Percentiles rank a stretch among this genome's conserved stretches.
These are phyloP conservation scores for Singerocomus inundabilis DNA, from an alignment of 1,284 basidiomycete species.

Conservation along the genomic window DNA sequence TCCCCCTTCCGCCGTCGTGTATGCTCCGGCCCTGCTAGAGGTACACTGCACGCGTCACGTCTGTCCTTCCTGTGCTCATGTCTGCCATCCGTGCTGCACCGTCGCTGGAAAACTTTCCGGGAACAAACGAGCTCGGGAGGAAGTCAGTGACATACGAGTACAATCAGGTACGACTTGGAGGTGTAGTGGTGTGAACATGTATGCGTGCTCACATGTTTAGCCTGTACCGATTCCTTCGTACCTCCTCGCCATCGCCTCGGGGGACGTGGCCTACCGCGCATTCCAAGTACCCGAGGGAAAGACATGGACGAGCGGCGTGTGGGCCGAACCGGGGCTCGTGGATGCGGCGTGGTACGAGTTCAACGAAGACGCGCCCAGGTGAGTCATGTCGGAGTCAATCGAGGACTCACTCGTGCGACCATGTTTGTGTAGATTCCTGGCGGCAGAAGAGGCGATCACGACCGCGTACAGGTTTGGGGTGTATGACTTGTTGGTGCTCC, in stretches of 20 bases:
- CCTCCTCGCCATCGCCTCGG: conserved; percentile 83
- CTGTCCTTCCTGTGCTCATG: conserved; percentile 81
- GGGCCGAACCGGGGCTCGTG: conserved; percentile 85
- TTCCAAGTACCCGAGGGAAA: conserved; percentile 63
- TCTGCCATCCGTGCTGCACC: conserved; percentile 82
- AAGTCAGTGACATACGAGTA: conserved; percentile 58
- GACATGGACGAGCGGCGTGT: conserved; percentile 79
- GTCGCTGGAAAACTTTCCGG: conserved; percentile 59
- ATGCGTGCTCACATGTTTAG: conserved; percentile 24
- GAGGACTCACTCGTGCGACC: neutral
- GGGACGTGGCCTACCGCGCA: conserved; percentile 74
- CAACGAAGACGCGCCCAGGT: conserved; percentile 78
- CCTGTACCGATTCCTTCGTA: conserved; percentile 85
- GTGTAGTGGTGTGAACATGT: neutral
- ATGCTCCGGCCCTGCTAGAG: conserved; percentile 42
- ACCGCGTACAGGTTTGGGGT: conserved; percentile 84
- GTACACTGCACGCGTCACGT: conserved; percentile 76
- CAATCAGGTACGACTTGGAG: conserved; percentile 54
- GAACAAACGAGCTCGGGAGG: conserved; percentile 66
- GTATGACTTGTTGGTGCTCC: conserved; percentile 91
- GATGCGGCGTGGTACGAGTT: conserved; percentile 88
- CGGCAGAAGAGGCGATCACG: conserved; percentile 63
- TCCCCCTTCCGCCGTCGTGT: too few relatives aligned
- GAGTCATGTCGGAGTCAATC: conserved; percentile 1
- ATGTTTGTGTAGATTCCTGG: conserved; percentile 57